A percentile compares a stretch with the other conserved stretches of the same genome.
phyloP scores from a whole-genome alignment of 2,329 filamentous ascomycete genomes.

The Paecilomyces fulvus region DNA sequence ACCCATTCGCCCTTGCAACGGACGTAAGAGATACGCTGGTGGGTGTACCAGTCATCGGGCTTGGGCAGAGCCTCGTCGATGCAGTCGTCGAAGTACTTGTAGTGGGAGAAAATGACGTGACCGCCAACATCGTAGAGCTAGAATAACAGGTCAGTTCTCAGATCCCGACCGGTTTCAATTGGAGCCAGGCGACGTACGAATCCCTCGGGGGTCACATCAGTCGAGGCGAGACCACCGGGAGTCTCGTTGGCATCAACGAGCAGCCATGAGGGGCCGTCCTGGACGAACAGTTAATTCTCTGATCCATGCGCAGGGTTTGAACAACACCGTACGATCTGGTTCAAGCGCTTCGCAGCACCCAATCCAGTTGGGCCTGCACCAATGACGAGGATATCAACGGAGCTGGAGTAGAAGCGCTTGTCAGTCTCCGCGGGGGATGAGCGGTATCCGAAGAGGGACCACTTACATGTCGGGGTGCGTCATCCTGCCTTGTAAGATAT shows the following conservation, averaged over 20 bases:
- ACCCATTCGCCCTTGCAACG: slow-evolving; percentile 96
- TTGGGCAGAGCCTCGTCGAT: slow-evolving; percentile 93
- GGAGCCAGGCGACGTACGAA: slow-evolving; percentile 62
- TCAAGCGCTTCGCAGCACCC: slow-evolving; percentile 93
- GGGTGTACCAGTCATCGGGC: slow-evolving; percentile 90
- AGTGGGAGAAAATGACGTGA: slow-evolving; percentile 98
- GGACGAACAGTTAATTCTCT: slow-evolving; percentile 16
- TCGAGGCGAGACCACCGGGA: slow-evolving; percentile 91
- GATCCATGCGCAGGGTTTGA: neutral
- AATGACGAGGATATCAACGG: slow-evolving; percentile 95
- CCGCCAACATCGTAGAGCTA: slow-evolving; percentile 97
- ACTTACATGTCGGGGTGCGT: slow-evolving; percentile 38
- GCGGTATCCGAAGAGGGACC: neutral
- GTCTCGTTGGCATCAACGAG: slow-evolving; percentile 88
- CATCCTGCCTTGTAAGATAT: slow-evolving; percentile 40
- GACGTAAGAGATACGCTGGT: slow-evolving; percentile 98
- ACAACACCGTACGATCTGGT: slow-evolving; percentile 72
- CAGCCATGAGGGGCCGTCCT: slow-evolving; percentile 92
- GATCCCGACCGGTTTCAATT: neutral
- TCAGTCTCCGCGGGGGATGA: slow-evolving; percentile 5
- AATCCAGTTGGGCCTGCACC: slow-evolving; percentile 95
- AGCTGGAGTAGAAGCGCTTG: slow-evolving; percentile 44
- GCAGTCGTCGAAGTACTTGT: slow-evolving; percentile 99
- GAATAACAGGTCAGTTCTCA: slow-evolving; percentile 1
- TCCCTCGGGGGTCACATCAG: slow-evolving; percentile 88